Conservation (phyloP, 1,284 basidiomycete genomes). For the Xerocomus cyaneibrunnescens region DNA sequence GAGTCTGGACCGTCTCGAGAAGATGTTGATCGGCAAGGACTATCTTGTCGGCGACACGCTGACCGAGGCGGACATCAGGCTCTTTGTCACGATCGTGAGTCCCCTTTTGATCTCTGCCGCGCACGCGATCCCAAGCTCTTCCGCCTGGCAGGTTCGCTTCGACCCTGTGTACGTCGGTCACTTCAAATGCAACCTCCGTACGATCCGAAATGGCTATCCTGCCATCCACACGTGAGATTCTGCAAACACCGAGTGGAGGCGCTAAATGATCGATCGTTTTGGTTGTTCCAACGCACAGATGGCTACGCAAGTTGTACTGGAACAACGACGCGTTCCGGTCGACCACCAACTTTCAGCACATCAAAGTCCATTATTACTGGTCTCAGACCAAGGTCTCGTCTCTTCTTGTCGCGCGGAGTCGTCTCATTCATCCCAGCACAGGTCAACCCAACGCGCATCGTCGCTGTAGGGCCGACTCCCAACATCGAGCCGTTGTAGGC, state of each 20-base stretch:
- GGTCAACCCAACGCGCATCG: slow-evolving; percentile 73
- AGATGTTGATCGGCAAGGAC: slow-evolving; percentile 72
- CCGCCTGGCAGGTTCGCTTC: slow-evolving; percentile 35
- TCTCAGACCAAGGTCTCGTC: slow-evolving; percentile 53
- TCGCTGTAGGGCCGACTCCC: slow-evolving; percentile 73
- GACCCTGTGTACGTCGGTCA: slow-evolving; percentile 90
- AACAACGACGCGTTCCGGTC: slow-evolving; percentile 85
- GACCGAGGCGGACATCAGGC: slow-evolving; percentile 90
- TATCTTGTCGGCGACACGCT: slow-evolving; percentile 81
- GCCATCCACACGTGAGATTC: slow-evolving; percentile 63
- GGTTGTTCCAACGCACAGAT: too few relatives aligned
- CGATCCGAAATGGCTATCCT: slow-evolving; percentile 79
- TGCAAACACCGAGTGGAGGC: neutral
- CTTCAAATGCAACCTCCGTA: slow-evolving; percentile 92
- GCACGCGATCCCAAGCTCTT: neutral
- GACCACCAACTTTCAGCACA: slow-evolving; percentile 86
- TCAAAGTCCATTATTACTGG: slow-evolving; percentile 87
- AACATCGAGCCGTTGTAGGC: slow-evolving; percentile 62
- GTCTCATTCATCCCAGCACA: slow-evolving; percentile 35
- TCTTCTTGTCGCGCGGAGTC: neutral
- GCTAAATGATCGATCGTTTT: slow-evolving; percentile 3
- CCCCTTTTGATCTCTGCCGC: slow-evolving; percentile 30
- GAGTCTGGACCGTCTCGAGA: slow-evolving; percentile 81
- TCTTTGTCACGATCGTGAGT: slow-evolving; percentile 88
- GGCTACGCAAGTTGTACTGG: slow-evolving; percentile 93